Evolutionary conservation across 176 grass and related monocot species (phyloP).

Genomic region (Lolium perenne): DNA sequence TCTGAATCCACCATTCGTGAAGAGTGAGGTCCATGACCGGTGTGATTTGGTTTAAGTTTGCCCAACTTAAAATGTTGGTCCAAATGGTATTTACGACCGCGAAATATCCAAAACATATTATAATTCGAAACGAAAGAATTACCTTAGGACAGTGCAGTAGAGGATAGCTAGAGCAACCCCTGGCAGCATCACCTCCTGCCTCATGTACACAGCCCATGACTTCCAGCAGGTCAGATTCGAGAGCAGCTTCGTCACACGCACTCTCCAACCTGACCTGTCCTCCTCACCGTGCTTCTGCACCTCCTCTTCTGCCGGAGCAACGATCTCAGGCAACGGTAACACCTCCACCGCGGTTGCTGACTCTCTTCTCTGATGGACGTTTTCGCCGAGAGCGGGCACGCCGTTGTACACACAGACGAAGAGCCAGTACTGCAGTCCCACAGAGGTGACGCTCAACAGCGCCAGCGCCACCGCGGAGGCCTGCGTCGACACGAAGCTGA

Average conservation of each 20-base stretch:
- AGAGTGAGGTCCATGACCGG: no score
- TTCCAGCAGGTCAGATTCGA: conserved; percentile 67
- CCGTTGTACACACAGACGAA: conserved; percentile 72
- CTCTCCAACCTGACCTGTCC: conserved; percentile 35
- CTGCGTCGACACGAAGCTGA: conserved; percentile 77
- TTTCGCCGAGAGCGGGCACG: conserved; percentile 58
- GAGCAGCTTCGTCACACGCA: conserved; percentile 40
- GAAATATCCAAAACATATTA: no score
- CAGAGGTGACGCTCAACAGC: conserved; percentile 62
- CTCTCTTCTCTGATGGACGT: neutral
- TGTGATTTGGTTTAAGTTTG: no score
- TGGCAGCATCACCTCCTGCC: conserved; percentile 79
- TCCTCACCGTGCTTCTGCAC: neutral
- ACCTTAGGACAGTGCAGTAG: conserved; percentile 73
- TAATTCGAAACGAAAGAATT: no score
- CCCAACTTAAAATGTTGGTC: no score
- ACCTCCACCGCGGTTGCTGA: neutral
- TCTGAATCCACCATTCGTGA: no score
- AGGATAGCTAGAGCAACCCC: conserved; percentile 77
- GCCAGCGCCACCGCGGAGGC: conserved; percentile 70
- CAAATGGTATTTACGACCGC: no score
- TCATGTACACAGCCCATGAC: conserved; percentile 67
- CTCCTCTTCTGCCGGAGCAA: conserved; percentile 13
- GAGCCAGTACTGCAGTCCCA: conserved; percentile 79
- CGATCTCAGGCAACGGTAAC: neutral